A percentile compares a stretch with the other conserved stretches of the same genome.
phyloP scores from a whole-genome alignment of 169 alveolate species.

The Neospora caninum region DNA sequence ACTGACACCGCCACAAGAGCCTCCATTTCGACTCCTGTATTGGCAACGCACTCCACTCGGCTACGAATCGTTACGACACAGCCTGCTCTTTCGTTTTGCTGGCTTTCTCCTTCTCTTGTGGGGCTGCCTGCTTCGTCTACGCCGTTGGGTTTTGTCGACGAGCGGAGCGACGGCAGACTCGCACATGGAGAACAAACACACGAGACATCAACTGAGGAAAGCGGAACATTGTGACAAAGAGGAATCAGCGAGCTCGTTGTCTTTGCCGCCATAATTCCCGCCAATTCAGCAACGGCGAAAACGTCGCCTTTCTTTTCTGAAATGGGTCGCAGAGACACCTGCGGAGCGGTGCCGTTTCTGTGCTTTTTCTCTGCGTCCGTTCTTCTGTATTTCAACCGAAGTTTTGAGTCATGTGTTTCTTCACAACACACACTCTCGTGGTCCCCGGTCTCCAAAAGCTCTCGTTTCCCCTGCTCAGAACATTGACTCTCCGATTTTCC shows the following conservation, averaged over 20 bases:
- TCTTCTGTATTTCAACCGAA: too few species aligned
- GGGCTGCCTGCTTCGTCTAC: background rate
- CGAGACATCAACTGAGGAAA: slow-evolving; percentile 30
- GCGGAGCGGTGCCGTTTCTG: background rate
- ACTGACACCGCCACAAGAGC: slow-evolving; percentile 74
- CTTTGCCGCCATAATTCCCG: slow-evolving; percentile 78
- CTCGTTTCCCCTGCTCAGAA: background rate
- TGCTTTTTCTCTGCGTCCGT: too few species aligned
- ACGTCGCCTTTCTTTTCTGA: slow-evolving; percentile 39
- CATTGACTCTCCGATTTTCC: too few species aligned
- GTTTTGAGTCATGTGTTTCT: too few species aligned
- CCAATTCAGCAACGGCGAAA: slow-evolving; percentile 69
- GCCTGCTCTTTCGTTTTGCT: background rate
- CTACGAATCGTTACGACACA: background rate
- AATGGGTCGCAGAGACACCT: background rate
- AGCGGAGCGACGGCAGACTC: background rate
- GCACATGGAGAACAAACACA: background rate
- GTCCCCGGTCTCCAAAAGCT: background rate
- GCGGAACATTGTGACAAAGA: slow-evolving; percentile 70
- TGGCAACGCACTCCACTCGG: slow-evolving; percentile 48
- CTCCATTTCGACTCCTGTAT: slow-evolving; percentile 81
- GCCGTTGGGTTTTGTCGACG: background rate
- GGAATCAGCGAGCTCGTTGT: slow-evolving; percentile 73
- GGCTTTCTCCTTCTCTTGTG: background rate
- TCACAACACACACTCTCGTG: background rate